Evolutionary conservation across 495 filamentous ascomycete species (phyloP), one percentile per base, ranked within the genome.

Genomic region (Penicillium canariense): DNA sequence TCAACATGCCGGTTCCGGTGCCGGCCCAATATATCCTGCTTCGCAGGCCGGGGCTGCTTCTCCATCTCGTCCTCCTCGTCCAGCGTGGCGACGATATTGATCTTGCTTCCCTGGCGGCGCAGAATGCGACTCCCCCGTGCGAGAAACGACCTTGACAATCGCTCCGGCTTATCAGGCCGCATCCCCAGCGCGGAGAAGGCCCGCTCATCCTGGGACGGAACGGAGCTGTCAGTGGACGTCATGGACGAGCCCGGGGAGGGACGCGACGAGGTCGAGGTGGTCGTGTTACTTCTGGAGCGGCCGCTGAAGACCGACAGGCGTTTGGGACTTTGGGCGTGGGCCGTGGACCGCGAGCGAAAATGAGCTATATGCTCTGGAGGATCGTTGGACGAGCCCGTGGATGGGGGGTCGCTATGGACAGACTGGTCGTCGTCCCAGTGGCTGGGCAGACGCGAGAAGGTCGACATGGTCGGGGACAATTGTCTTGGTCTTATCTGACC

Each of bases 101-200:
- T 71, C 48, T 77, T 79, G 59, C 78, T 82, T 1, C 78, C 77
- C 52, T 79, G 75, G 30, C 78, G 74, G 20, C 73, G 76, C 20
- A 82, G 65, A 30, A 82, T 75, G n/a, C 76, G 77, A 34, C 78
- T 79, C 2, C 77, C 77, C 20, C 77, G 76, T 36, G 71, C 62
- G 30, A 80, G 60, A 38, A 80, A 63, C 8, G 74, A 75, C 38
- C 74, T 72, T 9, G 74, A 68, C 31, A 72, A 63, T 50, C 70
- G 72, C 3, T 75, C 77, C 9, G 64, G 63, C 25, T 66, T 68
- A 22, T 76, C 74, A 10, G 65, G 42, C 6, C 69, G 68, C 47
- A 62, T 36, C 5, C 68, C 65, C 54, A 68, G 20, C 22, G 62
- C 63, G 18, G 68, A 70, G 4, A 48, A 27, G n/a, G 68, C 56